Percentiles rank a stretch among this genome's conserved stretches.
Conservation (phyloP, 495 filamentous ascomycete species). For the Penicillium cosmopolitanum region DNA sequence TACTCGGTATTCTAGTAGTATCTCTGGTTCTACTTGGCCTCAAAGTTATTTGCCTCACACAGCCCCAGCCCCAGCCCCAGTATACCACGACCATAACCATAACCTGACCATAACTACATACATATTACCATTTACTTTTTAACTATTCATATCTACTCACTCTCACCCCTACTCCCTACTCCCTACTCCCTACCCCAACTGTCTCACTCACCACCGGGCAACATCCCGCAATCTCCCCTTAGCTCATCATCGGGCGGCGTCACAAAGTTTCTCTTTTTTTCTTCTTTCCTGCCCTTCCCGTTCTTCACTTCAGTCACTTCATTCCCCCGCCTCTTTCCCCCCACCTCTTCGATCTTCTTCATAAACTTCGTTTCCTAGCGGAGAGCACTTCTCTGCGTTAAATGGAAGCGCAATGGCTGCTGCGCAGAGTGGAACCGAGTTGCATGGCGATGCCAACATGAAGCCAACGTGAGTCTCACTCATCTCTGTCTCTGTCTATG, state of each 20-base stretch:
- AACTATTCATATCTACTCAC: neutral
- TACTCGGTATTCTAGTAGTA: too few species aligned
- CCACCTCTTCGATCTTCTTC: slow-evolving; percentile 9
- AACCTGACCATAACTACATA: too few species aligned
- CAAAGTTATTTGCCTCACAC: neutral
- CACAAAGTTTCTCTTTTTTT: slow-evolving; percentile 30
- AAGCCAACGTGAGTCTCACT: slow-evolving; percentile 43
- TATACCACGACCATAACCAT: neutral
- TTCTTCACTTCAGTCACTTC: slow-evolving; percentile 15
- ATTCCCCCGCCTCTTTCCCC: slow-evolving; percentile 6
- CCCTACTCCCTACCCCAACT: neutral
- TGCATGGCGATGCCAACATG: slow-evolving; percentile 56
- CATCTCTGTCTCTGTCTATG: neutral
- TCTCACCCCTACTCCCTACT: neutral
- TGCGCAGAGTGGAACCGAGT: slow-evolving; percentile 53
- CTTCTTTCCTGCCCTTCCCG: slow-evolving; percentile 9
- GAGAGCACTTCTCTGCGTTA: slow-evolving; percentile 29
- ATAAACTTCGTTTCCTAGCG: slow-evolving; percentile 15
- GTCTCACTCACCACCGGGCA: slow-evolving; percentile 11
- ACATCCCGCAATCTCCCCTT: slow-evolving; percentile 49
- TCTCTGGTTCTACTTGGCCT: too few species aligned
- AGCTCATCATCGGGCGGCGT: slow-evolving; percentile 39
- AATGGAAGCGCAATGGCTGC: slow-evolving; percentile 54
- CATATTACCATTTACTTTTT: neutral
- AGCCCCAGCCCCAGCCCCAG: neutral